These are phyloP conservation scores for Simplicillium sp. DNA, from an alignment of 2,329 filamentous ascomycete genomes.

Conservation along the genomic window DNA sequence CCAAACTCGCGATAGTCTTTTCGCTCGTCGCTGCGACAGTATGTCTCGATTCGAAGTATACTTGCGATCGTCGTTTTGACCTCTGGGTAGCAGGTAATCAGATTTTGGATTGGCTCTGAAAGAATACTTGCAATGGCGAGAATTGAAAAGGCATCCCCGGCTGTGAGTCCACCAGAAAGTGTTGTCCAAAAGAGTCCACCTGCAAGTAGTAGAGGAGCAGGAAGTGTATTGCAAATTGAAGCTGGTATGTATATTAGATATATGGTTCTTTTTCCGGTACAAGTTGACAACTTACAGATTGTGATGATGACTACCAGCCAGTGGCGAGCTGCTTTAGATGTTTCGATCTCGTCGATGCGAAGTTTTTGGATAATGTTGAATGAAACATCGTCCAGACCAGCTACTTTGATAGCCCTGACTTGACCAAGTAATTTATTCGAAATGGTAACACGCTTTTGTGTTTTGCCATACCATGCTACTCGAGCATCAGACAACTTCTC, in stretches of 20 bases:
- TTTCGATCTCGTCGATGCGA: neutral
- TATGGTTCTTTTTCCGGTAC: neutral
- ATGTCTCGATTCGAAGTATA: neutral
- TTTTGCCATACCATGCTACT: neutral
- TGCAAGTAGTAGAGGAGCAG: neutral
- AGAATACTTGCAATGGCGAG: neutral
- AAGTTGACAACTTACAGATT: neutral
- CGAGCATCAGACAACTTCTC: neutral
- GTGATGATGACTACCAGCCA: neutral
- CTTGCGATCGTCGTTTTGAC: neutral
- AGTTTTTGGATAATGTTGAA: no score
- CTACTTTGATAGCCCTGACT: no score
- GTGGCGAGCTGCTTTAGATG: neutral
- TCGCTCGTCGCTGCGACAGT: no score
- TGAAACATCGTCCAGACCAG: no score
- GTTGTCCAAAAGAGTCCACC: neutral
- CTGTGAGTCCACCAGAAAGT: neutral
- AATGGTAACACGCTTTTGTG: neutral
- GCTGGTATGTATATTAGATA: neutral
- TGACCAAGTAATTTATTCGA: neutral
- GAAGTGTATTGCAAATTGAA: neutral
- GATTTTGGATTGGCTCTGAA: neutral
- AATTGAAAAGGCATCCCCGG: neutral
- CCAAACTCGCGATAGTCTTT: no score
- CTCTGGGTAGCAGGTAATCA: neutral